Evolutionary conservation across 495 filamentous ascomycete species (phyloP), one percentile per base, ranked within the genome.

Genomic region (Aspergillus olivimuriae): DNA sequence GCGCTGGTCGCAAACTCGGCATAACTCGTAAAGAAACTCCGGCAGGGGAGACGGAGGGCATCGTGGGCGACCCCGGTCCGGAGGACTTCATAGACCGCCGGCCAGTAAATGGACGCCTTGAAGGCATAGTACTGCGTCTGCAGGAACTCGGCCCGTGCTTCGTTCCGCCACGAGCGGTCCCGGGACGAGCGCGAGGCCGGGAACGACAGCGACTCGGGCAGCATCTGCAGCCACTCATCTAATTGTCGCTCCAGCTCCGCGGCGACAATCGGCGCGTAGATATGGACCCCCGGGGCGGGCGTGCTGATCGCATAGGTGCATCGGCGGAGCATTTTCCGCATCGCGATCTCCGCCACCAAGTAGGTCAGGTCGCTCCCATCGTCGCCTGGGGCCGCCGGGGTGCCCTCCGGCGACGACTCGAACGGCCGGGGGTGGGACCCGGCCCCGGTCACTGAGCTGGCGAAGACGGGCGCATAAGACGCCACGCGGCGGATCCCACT

Each of bases 91-190:
- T 39, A 39, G 0, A 28, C 43, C 2, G 43, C 43, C 1, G 43
- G 43, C 43, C 43, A 46, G 22, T 46, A 46, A 14, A 46, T 20
- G 2, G 34, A 39, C 11, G 43, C 43, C 34, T 39, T 39, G 24
- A 32, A 46, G 0, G 34, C 34, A 26, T 39, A 46, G 17, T 39
- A 46, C 24, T 46, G 43, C 4, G 43, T 32, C 17, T 34, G 43
- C 2, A 46, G 16, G 10, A 46, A 46, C 14, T 31, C 34, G 22
- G 15, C 22, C 5, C 39, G 43, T 1, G 43, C 14, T 4, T 3
- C 19, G n/a, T 22, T 22, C 12, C 9, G 8, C 4, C 15, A 34
- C 16, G 18, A 11, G 24, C 5, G 24, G 24, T 22, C 28, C 41
- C 23, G 32, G 24, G 24, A 28, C 24, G 24, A 28, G 11, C 6